A percentile compares a stretch with the other conserved stretches of the same genome.
These are phyloP conservation scores for Cymodocea nodosa DNA, from an alignment of 116 monocot species.

Conservation along the genomic window DNA sequence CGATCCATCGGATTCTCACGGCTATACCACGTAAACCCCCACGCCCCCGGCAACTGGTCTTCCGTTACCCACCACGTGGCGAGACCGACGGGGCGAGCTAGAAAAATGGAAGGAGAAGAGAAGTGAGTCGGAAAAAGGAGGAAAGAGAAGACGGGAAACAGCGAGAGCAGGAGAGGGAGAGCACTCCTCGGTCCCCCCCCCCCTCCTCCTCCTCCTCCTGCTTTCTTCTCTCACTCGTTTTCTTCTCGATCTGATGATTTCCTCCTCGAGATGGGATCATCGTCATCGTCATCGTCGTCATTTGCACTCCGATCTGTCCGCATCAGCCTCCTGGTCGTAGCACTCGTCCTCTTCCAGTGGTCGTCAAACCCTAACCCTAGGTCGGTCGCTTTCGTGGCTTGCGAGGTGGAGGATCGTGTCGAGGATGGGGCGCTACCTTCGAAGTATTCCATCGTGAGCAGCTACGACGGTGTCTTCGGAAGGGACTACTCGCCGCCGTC, in stretches of 20 bases:
- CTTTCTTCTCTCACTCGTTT: neutral
- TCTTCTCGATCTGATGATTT: slow-evolving; percentile 7
- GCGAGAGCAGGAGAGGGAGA: neutral
- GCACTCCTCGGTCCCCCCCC: neutral
- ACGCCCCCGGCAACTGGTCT: too few species aligned
- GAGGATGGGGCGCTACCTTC: neutral
- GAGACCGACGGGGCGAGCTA: too few species aligned
- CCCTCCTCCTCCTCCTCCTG: neutral
- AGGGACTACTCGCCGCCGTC: slow-evolving; percentile 82
- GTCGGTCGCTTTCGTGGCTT: too few species aligned
- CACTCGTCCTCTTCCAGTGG: too few species aligned
- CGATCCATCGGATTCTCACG: too few species aligned
- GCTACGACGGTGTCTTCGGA: slow-evolving; percentile 13
- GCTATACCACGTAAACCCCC: too few species aligned
- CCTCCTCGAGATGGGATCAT: too few species aligned
- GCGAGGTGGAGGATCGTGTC: neutral
- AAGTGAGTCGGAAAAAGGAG: neutral
- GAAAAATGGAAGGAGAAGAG: neutral
- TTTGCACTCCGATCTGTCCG: too few species aligned
- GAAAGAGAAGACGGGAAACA: neutral
- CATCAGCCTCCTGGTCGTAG: too few species aligned
- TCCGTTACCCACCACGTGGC: too few species aligned
- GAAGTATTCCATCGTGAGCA: slow-evolving; percentile 42
- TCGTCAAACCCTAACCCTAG: too few species aligned
- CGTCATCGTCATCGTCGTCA: too few species aligned